Evolutionary conservation across 1,284 basidiomycete genomes (phyloP), one percentile per base, ranked within the genome.

Genomic region (Puccinia hordei): DNA sequence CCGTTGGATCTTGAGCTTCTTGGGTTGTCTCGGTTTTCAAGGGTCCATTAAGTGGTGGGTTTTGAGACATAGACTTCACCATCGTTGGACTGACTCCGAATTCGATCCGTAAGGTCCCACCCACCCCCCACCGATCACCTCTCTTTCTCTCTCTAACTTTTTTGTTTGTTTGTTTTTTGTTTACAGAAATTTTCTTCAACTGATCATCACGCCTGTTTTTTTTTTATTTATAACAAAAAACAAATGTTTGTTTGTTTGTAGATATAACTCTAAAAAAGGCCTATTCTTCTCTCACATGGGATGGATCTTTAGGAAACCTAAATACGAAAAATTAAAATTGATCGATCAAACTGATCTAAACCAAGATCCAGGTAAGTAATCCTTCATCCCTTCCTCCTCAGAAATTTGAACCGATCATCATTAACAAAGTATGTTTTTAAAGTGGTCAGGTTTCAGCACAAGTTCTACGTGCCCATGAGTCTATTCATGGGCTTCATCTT

Each of bases 291-390:
- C 91, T 5, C 92, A 93, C 82, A 89, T 92, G 87, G 92, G 92
- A 12, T 93, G 92, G 92, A 93, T 93, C 83, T 93, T 93, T 85
- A 90, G 88, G 86, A 92, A 92, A 84, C 90, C 91, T 0, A 88
- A 85, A 9, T 93, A 93, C 53, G 87, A 89, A 55, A 87, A 89
- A 44, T 87, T 93, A 86, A 87, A 88, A 44, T 84, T 89, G 1
- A 89, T 93, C 33, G 91, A 93, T 81, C 87, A 88, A 68, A 88
- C 89, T 46, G 92, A 93, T 83, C 87, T 93, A n/a, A 89, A 92
- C 24, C 87, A 85, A 27, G 92, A 93, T 84, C 88, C 89, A 73
- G 89, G 91, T 91, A 81, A 46, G 35, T 9, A n/a, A n/a, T n/a
- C n/a, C n/a, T n/a, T n/a, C n/a, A n/a, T n/a, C n/a, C n/a, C n/a